Evolutionary conservation across 2,329 filamentous ascomycete genomes (phyloP).

Genomic region (Cladophialophora chaetospira): DNA sequence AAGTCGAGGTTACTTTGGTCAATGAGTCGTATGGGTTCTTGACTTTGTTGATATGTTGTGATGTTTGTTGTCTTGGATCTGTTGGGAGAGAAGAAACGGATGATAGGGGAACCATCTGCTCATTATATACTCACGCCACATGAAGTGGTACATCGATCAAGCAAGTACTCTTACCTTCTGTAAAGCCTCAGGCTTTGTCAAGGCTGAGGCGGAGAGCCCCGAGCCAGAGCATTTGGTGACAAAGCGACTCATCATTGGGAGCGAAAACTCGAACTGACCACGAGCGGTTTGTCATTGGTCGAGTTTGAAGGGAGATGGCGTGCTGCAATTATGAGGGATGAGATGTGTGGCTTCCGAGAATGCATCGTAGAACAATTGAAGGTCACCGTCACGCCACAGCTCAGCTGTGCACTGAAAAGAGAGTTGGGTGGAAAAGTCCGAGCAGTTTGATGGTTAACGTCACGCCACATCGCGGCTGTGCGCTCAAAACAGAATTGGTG

Average conservation of each 20-base stretch:
- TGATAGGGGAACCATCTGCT: neutral
- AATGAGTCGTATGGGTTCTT: neutral
- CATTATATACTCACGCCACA: neutral
- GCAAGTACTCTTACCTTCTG: neutral
- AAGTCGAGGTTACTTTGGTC: neutral
- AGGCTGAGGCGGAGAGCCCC: slow-evolving; percentile 3
- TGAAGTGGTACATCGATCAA: neutral
- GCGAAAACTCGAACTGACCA: neutral
- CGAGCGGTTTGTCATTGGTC: neutral
- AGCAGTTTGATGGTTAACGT: too few species aligned
- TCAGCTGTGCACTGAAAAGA: neutral
- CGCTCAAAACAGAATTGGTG: too few species aligned
- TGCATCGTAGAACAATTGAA: neutral
- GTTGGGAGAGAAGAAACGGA: neutral
- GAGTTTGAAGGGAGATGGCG: neutral
- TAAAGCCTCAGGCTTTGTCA: neutral
- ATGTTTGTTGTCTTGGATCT: neutral
- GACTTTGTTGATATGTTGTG: neutral
- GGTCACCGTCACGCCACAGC: neutral
- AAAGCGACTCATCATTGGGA: neutral
- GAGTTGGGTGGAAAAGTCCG: neutral
- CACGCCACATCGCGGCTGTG: too few species aligned
- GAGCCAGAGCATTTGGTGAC: neutral
- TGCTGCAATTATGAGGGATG: neutral
- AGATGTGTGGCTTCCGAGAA: neutral